Evolutionary conservation across 176 grass and related monocot species (phyloP).

Genomic region (Puya raimondii): DNA sequence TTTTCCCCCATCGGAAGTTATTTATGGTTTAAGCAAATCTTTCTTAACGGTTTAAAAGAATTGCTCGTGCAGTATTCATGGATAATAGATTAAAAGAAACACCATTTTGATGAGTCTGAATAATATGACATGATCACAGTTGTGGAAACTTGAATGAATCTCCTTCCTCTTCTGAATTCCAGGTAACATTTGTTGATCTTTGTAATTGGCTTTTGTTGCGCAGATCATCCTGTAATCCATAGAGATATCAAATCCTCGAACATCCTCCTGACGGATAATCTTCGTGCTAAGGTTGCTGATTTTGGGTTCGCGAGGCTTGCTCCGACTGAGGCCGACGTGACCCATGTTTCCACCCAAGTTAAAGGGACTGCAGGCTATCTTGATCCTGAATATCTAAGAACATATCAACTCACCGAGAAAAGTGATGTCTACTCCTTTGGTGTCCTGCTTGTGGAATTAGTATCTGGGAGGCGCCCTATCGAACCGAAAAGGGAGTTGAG

Average conservation of each 20-base stretch:
- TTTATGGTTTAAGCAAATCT: too few relatives aligned
- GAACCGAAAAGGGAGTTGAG: conserved; percentile 38
- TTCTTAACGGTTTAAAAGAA: too few relatives aligned
- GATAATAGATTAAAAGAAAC: too few relatives aligned
- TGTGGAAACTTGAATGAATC: too few relatives aligned
- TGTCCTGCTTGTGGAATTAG: conserved; percentile 52
- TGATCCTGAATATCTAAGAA: conserved; percentile 63
- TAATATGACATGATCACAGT: too few relatives aligned
- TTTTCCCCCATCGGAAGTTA: too few relatives aligned
- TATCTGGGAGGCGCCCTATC: conserved; percentile 52
- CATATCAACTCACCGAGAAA: conserved; percentile 61
- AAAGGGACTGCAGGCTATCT: conserved; percentile 77
- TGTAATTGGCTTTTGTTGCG: conserved; percentile 8
- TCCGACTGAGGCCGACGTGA: conserved; percentile 28
- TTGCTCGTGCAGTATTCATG: too few relatives aligned
- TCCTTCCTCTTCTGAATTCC: too few relatives aligned
- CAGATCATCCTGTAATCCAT: conserved; percentile 88
- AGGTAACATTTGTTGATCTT: neutral
- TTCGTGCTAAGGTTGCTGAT: conserved; percentile 59
- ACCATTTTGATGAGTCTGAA: too few relatives aligned
- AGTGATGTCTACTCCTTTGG: conserved; percentile 76
- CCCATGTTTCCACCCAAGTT: conserved; percentile 61
- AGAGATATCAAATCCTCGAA: conserved; percentile 94
- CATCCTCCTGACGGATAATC: conserved; percentile 59
- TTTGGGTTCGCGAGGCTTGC: conserved; percentile 64